Percentiles rank a stretch among this genome's conserved stretches.
phyloP scores from a whole-genome alignment of 768 basidiomycete genomes.

The Leccinum ochraceum region DNA sequence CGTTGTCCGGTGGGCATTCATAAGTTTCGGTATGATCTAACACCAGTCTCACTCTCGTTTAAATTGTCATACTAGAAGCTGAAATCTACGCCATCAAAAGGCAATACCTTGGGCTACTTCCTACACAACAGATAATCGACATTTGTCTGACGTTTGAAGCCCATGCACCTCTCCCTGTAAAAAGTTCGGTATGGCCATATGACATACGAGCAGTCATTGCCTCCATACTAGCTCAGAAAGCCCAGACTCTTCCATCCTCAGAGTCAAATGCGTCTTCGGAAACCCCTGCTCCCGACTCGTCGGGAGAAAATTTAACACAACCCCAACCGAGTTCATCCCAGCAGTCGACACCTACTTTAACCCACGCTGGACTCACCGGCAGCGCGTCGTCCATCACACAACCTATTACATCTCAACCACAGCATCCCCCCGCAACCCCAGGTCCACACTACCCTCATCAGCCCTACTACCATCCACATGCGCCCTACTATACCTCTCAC shows the following conservation, averaged over 20 bases:
- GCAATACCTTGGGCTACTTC: constrained; percentile 67
- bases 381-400: constrained; percentile 20
- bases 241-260: constrained; percentile 21
- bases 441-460: constrained; percentile 50
- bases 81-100: constrained; percentile 63
- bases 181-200: constrained; percentile 69
- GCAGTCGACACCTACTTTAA: constrained; percentile 23
- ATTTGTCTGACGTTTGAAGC: constrained; percentile 73
- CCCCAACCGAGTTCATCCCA: constrained; percentile 21
- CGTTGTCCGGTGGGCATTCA: constrained; percentile 37
- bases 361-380: constrained; percentile 26
- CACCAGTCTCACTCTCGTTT: constrained; percentile 24
- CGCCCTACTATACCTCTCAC: constrained; percentile 60
- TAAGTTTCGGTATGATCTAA: constrained; percentile 20
- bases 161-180: constrained; percentile 65
- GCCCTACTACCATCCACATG: constrained; percentile 61
- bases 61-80: constrained; percentile 34
- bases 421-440: constrained; percentile 23
- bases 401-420: constrained; percentile 20
- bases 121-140: constrained; percentile 73
- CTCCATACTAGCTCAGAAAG: constrained; percentile 40
- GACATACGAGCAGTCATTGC: constrained; percentile 68
- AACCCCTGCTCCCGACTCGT: constrained; percentile 16
- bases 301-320: constrained; percentile 16
- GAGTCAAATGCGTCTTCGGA: constrained; percentile 11